Percentiles rank a stretch among this genome's conserved stretches.
Conservation (phyloP, 768 basidiomycete species). For the Mycena belliarum region DNA sequence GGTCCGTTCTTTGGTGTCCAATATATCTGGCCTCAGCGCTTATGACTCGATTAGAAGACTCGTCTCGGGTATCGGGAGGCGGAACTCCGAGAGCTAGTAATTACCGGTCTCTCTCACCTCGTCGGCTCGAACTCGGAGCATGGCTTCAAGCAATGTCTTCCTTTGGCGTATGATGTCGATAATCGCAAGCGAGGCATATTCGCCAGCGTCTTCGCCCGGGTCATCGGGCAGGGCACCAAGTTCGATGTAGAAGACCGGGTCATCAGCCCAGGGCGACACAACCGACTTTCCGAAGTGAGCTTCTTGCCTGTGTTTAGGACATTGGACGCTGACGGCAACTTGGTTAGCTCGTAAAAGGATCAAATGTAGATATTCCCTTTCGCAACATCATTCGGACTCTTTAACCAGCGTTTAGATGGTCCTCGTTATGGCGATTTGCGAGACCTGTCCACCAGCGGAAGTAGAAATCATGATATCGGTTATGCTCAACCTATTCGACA, state of each 20-base stretch:
- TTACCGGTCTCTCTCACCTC: constrained; percentile 78
- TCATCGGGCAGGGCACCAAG: constrained; percentile 77
- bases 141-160: constrained; percentile 86
- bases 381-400: too few relatives aligned
- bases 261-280: constrained; percentile 46
- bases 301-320: background rate
- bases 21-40: background rate
- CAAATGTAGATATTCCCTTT: constrained; percentile 52
- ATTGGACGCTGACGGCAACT: background rate
- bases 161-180: constrained; percentile 76
- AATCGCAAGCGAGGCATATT: constrained; percentile 74
- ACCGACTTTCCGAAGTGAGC: constrained; percentile 58
- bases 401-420: constrained; percentile 53
- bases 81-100: constrained; percentile 73
- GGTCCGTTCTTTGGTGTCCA: constrained; percentile 28
- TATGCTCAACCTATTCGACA: constrained; percentile 84
- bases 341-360: constrained; percentile 66
- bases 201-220: constrained; percentile 80
- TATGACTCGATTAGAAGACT: constrained; percentile 35
- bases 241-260: constrained; percentile 65
- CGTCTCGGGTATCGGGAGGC: constrained; percentile 51
- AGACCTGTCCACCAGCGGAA: constrained; percentile 77
- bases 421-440: constrained; percentile 83
- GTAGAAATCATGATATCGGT: constrained; percentile 85
- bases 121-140: constrained; percentile 84